Percentiles rank a stretch among this genome's conserved stretches.
These are phyloP conservation scores for Nicotiana noctiflora DNA, from an alignment of 257 asterid species.

Conservation along the genomic window DNA sequence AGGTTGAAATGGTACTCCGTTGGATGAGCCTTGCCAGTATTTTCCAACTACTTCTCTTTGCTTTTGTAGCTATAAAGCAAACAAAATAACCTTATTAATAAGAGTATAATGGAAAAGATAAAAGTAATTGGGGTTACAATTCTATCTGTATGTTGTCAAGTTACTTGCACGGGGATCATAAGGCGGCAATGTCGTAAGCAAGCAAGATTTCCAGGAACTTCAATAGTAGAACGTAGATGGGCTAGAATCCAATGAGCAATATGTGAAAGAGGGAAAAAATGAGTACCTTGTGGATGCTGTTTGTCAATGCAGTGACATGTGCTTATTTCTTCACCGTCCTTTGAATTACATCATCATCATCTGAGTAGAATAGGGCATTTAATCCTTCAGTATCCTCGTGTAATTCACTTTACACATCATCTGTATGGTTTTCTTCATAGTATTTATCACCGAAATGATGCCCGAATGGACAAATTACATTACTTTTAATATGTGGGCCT, in stretches of 20 bases:
- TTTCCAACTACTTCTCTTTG: background rate
- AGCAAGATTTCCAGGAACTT: background rate
- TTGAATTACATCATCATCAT: slow-evolving; percentile 33
- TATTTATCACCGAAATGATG: slow-evolving; percentile 18
- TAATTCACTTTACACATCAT: slow-evolving; percentile 41
- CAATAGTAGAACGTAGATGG: background rate
- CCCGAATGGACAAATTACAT: slow-evolving; percentile 10
- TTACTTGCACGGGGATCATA: background rate
- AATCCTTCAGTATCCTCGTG: slow-evolving; percentile 83
- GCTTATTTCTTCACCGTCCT: slow-evolving; percentile 72
- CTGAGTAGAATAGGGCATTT: slow-evolving; percentile 81
- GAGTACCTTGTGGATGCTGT: background rate
- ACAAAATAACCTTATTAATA: background rate
- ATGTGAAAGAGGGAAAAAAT: too few species aligned
- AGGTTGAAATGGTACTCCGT: background rate
- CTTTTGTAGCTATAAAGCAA: background rate
- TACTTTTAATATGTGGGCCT: slow-evolving; percentile 22
- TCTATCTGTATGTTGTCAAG: background rate
- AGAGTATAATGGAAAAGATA: background rate
- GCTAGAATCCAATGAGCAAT: background rate
- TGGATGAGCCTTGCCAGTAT: background rate
- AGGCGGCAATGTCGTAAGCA: background rate
- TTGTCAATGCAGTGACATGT: slow-evolving; percentile 30
- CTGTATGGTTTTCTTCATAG: slow-evolving; percentile 28
- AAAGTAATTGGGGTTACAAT: background rate